phyloP scores from a whole-genome alignment of 139 green algal genomes.

The Raphidocelis subcapitata region DNA sequence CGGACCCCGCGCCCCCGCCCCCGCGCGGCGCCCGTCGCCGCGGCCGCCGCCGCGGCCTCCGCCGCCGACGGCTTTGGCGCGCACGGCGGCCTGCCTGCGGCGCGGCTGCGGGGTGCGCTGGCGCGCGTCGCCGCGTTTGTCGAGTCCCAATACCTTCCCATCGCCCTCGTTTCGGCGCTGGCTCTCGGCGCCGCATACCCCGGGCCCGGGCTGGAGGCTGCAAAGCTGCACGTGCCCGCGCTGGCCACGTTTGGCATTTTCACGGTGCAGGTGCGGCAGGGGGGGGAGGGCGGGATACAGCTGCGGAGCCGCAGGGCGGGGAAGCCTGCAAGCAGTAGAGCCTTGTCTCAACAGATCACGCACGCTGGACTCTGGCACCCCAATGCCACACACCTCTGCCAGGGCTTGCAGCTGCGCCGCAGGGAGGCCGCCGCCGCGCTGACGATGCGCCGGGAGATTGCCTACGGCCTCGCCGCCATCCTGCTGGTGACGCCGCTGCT shows the following conservation, averaged over 20 bases:
- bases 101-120: too few relatives aligned
- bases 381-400: too few relatives aligned
- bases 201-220: conserved; percentile 14
- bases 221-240: conserved; percentile 20
- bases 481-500: conserved; percentile 60
- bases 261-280: conserved; percentile 23
- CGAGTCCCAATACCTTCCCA: conserved; percentile 29
- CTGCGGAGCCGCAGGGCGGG: background rate
- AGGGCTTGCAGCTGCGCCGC: conserved; percentile 33
- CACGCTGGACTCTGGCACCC: too few relatives aligned
- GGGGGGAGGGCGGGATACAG: background rate
- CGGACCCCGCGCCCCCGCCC: too few relatives aligned
- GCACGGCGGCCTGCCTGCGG: too few relatives aligned
- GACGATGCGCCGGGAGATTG: conserved; percentile 22
- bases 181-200: conserved; percentile 4
- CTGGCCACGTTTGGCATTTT: conserved; percentile 37
- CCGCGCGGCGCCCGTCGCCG: too few relatives aligned
- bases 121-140: conserved; percentile 1
- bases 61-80: too few relatives aligned
- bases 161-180: conserved; percentile 29
- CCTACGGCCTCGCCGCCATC: conserved; percentile 60
- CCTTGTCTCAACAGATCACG: background rate
- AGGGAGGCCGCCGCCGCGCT: conserved; percentile 39
- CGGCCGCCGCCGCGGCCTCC: too few relatives aligned
- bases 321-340: background rate